Conservation (phyloP, 768 basidiomycete genomes). For the Naematelia encephala region DNA sequence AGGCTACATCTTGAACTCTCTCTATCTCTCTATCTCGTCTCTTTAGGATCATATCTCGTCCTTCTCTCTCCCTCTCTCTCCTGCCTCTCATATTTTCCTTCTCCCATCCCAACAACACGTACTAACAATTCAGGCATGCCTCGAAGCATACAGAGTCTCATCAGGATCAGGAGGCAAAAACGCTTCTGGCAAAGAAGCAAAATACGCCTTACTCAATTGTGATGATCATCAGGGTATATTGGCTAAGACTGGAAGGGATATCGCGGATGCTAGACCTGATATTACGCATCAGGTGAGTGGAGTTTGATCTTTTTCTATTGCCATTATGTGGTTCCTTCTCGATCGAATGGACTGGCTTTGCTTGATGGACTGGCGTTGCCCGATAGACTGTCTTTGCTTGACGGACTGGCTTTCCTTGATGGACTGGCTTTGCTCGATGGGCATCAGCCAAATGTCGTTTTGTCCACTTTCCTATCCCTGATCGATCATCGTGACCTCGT, state of each 20-base stretch:
- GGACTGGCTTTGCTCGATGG: background rate
- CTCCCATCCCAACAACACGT: too few species aligned
- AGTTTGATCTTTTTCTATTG: background rate
- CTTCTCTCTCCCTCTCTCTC: too few species aligned
- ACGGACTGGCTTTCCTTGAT: too few species aligned
- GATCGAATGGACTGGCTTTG: background rate
- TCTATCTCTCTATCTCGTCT: too few species aligned
- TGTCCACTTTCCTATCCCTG: background rate
- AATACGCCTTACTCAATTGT: constrained; percentile 95
- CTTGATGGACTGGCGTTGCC: too few species aligned
- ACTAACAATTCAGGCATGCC: constrained; percentile 84
- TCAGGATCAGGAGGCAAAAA: constrained; percentile 58
- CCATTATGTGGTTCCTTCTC: background rate
- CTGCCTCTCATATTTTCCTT: too few species aligned
- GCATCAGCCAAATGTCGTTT: background rate
- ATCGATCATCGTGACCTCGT: background rate
- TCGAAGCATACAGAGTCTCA: constrained; percentile 88
- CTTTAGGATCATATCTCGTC: too few species aligned
- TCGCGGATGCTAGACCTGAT: constrained; percentile 97
- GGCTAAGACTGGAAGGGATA: constrained; percentile 95
- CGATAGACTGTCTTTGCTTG: too few species aligned
- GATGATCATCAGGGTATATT: constrained; percentile 99
- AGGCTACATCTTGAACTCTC: too few species aligned
- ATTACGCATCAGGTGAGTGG: constrained; percentile 94
- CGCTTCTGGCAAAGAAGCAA: constrained; percentile 67